A percentile compares a stretch with the other conserved stretches of the same genome.
Conservation (phyloP, 768 basidiomycete genomes). For the Coprinopsis sp. region DNA sequence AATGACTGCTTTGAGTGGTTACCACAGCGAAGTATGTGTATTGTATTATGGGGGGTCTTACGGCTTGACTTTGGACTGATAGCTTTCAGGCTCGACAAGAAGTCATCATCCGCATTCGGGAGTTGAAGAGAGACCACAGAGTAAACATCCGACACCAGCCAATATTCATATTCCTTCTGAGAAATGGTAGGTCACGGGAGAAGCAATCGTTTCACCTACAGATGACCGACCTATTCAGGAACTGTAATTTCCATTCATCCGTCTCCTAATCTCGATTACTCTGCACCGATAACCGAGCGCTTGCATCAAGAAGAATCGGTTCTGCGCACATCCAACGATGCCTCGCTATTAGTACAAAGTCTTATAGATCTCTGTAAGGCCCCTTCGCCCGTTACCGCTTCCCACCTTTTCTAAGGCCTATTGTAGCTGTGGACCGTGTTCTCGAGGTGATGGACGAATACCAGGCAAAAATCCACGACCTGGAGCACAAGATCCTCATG, state of each 20-base stretch:
- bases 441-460: conserved; percentile 66
- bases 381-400: not conserved
- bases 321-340: conserved; percentile 56
- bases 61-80: not conserved
- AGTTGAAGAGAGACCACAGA: conserved; percentile 43
- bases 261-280: conserved; percentile 40
- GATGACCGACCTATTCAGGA: conserved; percentile 20
- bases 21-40: conserved; percentile 18
- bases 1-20: conserved; percentile 22
- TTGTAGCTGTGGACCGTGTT: conserved; percentile 56
- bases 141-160: conserved; percentile 55
- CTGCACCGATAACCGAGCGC: conserved; percentile 52
- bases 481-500: conserved; percentile 55
- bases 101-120: conserved; percentile 21
- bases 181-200: conserved; percentile 40
- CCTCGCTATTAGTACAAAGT: conserved; percentile 56
- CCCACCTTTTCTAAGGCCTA: not conserved
- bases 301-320: conserved; percentile 55
- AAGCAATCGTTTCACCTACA: not conserved
- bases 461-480: conserved; percentile 51
- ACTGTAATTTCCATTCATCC: conserved; percentile 59
- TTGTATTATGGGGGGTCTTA: not conserved
- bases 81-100: conserved; percentile 17
- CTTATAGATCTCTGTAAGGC: conserved; percentile 47
- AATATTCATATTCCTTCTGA: conserved; percentile 60